Evolutionary conservation across 768 basidiomycete species (phyloP), one percentile per base, ranked within the genome.

Genomic region (Lentinula raphanica): DNA sequence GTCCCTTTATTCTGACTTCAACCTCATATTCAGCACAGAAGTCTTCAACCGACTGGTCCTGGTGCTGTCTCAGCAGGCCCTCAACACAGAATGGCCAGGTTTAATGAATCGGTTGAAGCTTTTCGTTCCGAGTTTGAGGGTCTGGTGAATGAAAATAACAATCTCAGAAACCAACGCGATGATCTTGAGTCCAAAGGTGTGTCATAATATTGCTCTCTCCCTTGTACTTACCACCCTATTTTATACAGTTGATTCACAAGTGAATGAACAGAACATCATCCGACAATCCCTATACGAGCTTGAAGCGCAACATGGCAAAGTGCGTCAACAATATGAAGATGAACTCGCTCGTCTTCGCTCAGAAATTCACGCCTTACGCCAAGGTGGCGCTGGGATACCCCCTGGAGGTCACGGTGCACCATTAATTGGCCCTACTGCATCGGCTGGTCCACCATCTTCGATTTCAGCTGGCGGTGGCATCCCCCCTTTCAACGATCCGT

Each of bases 261-360:
- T 98, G 61, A 89, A 86, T 69, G 96, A 98, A 69, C 77, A 98
- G 56, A 90, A 88, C 63, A 85, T 88, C 67, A 94, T 99, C 66
- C 84, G 94, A 35, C 88, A 93, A 66, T 85, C 90, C 2, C 79
- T 98, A 11, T 95, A 94, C 67, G 94, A 98, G 63, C 86, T 99
- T 56, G 96, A 99, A 69, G 75, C 85, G 0, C 88, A 90, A 60
- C 94, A 98, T 64, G 81, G 79, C 61, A 92, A 94, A 76, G 85
- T 93, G 54, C 82, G 93, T 32, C 83, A 88, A 60, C 85, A 88
- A 66, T 96, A 92, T 66, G 94, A 97, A 66, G 87, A 90, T 2
- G 94, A 97, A 63, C 75, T 96, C 58, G 74, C 75, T 5, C 80
- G 87, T 31, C 79, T 93, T 12, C 81, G 92, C 25, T 74, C 81